Base-by-base conservation (phyloP, 768 basidiomycete genomes). In the Piloderma croceum region DNA sequence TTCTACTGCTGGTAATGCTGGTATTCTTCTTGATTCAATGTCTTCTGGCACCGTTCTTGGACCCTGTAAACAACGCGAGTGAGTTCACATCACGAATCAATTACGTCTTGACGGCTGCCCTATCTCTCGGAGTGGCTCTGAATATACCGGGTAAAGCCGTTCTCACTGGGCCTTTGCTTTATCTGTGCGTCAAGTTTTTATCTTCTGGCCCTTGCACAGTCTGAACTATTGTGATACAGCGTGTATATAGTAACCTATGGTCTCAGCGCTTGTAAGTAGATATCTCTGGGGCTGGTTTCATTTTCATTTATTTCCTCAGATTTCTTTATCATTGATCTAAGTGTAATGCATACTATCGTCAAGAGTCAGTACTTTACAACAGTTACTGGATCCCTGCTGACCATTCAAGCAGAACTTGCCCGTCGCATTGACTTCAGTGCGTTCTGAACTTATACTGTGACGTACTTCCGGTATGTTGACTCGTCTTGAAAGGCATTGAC, bases 381-480 rank as follows among this genome's bases (percentile, higher is more conserved):
- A 24, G 10, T 10, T 31, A 31, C 7, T 18, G 31, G 38, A 33
- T 33, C 6, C 6, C 27, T 39, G 29, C 17, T 24, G 13, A 25
- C 17, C 25, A 32, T 36, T 43, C 32, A 37, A 40, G 13, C 43
- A 86, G 82, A 70, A 31, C 50, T 80, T 21, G 67, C 75, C 5
- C 68, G 71, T 19, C 74, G 87, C 19, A 69, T 89, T 25, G 85
- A 89, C 60, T 87, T 86, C 61, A 85, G 82, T 85, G 46, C 69
- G 2, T 39, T 7, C 7, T 18, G 25, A 11, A 7, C 19, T 6
- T 38, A 23, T 20, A 27, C 9, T 19, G 39, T 20, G 24, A 24
- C 23, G 25, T 18, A 15, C 31, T 22, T 15, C 23, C 24, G 29
- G 39, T 18, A 27, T 34, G 24, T 24, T 25, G n/a, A 7, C 17